Base-by-base conservation (phyloP, 2,329 filamentous ascomycete genomes). In the Fusarium mangiferae region DNA sequence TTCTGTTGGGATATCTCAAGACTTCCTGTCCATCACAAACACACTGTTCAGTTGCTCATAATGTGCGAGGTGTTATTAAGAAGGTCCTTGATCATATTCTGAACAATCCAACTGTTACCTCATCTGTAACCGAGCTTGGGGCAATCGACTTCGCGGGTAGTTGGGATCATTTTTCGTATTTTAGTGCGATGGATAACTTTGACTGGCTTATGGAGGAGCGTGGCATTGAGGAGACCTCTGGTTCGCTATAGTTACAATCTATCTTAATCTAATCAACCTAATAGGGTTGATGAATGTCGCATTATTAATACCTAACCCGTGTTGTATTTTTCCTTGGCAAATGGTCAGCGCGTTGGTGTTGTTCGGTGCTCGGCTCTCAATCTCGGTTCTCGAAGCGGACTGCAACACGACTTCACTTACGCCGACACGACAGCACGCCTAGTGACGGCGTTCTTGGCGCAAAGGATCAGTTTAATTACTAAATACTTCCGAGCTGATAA, bases 401-500 rank as follows among this genome's bases (percentile, higher is more conserved):
- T n/a, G 11, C 14, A 1, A 4, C 8, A 3, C 11, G 18, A 8
- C n/a, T n/a, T 14, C 18, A 49, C 20, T 22, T 35, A 2, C 8
- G 11, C 5, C 6, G 7, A 11, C 24, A 13, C 2, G 5, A 14
- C 12, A 18, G 7, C 24, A 11, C 1, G 7, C 18, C 10, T 2
- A 9, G 8, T 1, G 8, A 20, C n/a, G 56, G 33, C 11, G 15
- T 7, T 28, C 1, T 3, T 46, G 10, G 6, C 2, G 0, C 6
- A 14, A 17, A 24, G 9, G 1, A 3, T 11, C 36, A 3, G 8
- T 14, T 2, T 1, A 0, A 42, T 28, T 18, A 35, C 0, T 1
- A 28, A 11, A 26, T 22, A 0, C 7, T 3, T 5, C n/a, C 10
- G 24, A 36, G 55, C 55, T 36, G 33, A 58, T 48, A 36, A 48